phyloP scores from a whole-genome alignment of 208 protist genomes.

The Trypanosoma boissoni region DNA sequence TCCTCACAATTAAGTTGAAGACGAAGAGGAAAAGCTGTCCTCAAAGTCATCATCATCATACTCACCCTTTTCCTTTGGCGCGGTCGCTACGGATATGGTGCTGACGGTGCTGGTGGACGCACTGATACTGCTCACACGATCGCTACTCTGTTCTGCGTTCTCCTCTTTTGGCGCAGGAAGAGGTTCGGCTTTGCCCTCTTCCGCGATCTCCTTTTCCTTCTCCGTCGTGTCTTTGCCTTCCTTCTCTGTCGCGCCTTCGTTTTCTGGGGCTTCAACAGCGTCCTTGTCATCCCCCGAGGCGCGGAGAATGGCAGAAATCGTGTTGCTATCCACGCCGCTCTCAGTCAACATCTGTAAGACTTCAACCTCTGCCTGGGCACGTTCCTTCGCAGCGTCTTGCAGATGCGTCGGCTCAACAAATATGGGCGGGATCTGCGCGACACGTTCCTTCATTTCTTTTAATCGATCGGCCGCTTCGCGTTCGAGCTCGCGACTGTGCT shows the following conservation, averaged over 20 bases:
- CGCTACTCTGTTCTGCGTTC: conserved; percentile 1
- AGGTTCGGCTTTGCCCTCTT: neutral
- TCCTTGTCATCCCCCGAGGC: neutral
- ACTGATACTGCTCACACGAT: neutral
- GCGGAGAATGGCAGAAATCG: conserved; percentile 49
- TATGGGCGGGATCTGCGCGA: conserved; percentile 75
- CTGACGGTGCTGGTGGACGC: neutral
- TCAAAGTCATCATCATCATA: conserved; percentile 36
- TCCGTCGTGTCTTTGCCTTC: neutral
- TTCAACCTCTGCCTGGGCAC: conserved; percentile 60
- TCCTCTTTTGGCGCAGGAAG: neutral
- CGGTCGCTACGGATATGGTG: neutral
- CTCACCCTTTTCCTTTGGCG: neutral
- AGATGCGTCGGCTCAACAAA: conserved; percentile 75
- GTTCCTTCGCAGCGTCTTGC: conserved; percentile 54
- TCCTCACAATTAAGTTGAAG: too few species aligned
- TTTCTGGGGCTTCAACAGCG: neutral
- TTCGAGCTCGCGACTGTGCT: conserved; percentile 48
- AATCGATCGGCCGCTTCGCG: conserved; percentile 42
- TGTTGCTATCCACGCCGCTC: conserved; percentile 51
- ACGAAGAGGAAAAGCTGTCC: conserved; percentile 14
- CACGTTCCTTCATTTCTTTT: conserved; percentile 61
- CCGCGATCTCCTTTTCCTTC: neutral
- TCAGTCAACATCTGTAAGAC: conserved; percentile 68
- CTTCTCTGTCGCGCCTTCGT: conserved; percentile 1